Evolutionary conservation across 2,329 filamentous ascomycete species (phyloP).

Genomic region (Emydomyces testavorans): DNA sequence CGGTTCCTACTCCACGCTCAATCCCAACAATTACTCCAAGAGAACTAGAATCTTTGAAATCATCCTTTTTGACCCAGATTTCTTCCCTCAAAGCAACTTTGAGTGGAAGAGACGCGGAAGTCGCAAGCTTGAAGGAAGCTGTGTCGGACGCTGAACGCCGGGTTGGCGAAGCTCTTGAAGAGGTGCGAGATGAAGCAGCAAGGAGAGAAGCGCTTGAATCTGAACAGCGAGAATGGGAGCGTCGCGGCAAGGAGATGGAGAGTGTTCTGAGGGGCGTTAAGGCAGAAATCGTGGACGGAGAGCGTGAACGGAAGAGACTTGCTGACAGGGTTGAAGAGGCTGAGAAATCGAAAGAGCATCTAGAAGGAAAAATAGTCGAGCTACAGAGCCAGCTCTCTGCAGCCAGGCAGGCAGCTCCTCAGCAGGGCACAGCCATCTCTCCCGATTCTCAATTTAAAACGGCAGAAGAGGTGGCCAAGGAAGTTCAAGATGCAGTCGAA

Average conservation of each 20-base stretch:
- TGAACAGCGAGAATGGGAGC: constrained; percentile 75
- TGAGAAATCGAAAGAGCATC: constrained; percentile 46
- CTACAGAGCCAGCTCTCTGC: constrained; percentile 38
- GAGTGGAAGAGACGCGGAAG: constrained; percentile 86
- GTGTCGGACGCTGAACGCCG: constrained; percentile 84
- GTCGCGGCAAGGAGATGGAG: constrained; percentile 76
- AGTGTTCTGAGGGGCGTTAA: constrained; percentile 65
- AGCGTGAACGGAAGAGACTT: constrained; percentile 71
- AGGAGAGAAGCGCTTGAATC: constrained; percentile 59
- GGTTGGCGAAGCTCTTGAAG: constrained; percentile 74
- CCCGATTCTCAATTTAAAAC: constrained; percentile 26
- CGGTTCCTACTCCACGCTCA: constrained; percentile 80
- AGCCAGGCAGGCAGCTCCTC: constrained; percentile 25
- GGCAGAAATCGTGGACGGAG: constrained; percentile 65
- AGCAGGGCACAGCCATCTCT: constrained; percentile 26
- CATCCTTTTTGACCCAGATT: constrained; percentile 79
- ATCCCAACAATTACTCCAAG: constrained; percentile 82
- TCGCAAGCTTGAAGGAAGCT: constrained; percentile 72
- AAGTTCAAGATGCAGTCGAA: constrained; percentile 76
- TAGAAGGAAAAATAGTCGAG: constrained; percentile 37
- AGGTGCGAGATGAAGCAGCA: constrained; percentile 63
- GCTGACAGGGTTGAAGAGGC: constrained; percentile 63
- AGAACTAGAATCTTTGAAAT: constrained; percentile 87
- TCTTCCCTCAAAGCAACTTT: constrained; percentile 86
- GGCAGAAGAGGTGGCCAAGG: constrained; percentile 42